Evolutionary conservation across 225 moss, liverwort and hornwort species (phyloP).

Genomic region (Thuidium tamariscinum): DNA sequence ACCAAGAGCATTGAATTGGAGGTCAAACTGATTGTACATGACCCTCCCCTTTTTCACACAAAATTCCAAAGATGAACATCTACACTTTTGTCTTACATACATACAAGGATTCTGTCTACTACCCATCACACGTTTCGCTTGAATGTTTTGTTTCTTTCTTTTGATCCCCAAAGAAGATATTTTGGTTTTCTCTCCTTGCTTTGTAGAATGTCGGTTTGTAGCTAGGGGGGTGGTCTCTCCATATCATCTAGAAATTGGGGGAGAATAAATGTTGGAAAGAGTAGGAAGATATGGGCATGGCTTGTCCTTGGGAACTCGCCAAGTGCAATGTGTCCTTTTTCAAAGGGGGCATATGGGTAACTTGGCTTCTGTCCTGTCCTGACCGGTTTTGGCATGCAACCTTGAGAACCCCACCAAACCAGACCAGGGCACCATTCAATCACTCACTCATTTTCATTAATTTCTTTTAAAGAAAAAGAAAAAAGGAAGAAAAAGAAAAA

Average conservation of each 20-base stretch:
- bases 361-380: background rate
- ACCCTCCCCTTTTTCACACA: background rate
- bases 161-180: background rate
- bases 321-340: too few species aligned
- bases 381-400: background rate
- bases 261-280: constrained; percentile 32
- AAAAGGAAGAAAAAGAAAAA: too few species aligned
- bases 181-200: background rate
- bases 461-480: too few species aligned
- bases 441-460: constrained; percentile 16
- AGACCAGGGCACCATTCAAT: background rate
- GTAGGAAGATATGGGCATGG: background rate
- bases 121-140: fast-evolving
- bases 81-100: background rate
- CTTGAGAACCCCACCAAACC: background rate
- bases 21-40: background rate
- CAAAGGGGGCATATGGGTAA: background rate
- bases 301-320: background rate
- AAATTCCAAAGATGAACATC: background rate
- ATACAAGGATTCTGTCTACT: background rate
- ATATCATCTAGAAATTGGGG: constrained; percentile 12
- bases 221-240: background rate
- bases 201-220: background rate
- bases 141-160: background rate
- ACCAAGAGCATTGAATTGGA: background rate